phyloP scores from a whole-genome alignment of 495 filamentous ascomycete genomes.

The Hyaloscypha hepaticicola region DNA sequence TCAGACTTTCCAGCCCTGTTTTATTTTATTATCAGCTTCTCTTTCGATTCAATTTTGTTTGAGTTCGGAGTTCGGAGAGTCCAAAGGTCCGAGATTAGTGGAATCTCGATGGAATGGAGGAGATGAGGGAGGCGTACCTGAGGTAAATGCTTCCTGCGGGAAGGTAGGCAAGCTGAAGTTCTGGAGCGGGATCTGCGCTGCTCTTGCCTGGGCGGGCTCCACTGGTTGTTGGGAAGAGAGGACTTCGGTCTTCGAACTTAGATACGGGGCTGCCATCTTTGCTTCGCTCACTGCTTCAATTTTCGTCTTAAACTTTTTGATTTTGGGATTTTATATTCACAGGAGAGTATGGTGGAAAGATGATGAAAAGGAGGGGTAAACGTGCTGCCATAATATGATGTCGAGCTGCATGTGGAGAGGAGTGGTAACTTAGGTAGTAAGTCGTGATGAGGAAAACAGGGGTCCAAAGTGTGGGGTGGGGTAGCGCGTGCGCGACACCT shows the following conservation, averaged over 20 bases:
- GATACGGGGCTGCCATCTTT: neutral
- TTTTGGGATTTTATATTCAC: too few relatives aligned
- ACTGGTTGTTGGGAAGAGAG: conserved; percentile 42
- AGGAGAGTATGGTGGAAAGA: neutral
- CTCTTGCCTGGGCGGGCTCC: conserved; percentile 26
- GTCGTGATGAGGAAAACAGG: neutral
- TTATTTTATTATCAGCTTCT: neutral
- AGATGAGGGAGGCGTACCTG: conserved; percentile 15
- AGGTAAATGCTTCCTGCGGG: conserved; percentile 40
- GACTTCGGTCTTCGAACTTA: conserved; percentile 2
- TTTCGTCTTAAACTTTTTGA: neutral
- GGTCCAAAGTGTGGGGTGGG: neutral
- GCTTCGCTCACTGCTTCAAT: too few relatives aligned
- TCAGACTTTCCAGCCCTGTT: conserved; percentile 21
- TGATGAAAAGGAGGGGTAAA: neutral
- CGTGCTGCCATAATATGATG: neutral
- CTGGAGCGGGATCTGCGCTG: conserved; percentile 37
- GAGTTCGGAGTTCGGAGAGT: too few relatives aligned
- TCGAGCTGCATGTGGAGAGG: too few relatives aligned
- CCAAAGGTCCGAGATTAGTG: too few relatives aligned
- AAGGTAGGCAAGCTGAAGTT: conserved; percentile 55
- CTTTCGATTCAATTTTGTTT: neutral
- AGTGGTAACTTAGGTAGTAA: too few relatives aligned
- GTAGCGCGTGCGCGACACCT: too few relatives aligned
- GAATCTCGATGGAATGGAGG: too few relatives aligned